Conservation (phyloP, 2,329 filamentous ascomycete genomes). For the Aureobasidium sp. region DNA sequence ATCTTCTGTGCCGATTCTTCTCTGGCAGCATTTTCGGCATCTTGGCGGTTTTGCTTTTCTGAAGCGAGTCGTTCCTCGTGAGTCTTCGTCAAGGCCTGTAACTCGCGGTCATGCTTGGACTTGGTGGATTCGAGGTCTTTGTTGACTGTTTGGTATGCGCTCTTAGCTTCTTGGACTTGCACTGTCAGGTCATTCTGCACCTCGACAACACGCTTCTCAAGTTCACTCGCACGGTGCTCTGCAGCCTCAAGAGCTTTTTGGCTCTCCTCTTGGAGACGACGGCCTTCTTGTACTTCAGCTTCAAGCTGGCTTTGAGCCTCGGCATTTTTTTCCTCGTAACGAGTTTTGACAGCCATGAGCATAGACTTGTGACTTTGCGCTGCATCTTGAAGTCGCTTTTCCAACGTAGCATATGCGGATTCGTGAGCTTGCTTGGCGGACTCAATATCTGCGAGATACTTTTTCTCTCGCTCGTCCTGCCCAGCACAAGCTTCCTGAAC, state of each 20-base stretch:
- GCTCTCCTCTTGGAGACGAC: background rate
- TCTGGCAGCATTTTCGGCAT: background rate
- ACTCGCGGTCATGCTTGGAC: background rate
- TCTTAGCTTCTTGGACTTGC: background rate
- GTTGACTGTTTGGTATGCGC: background rate
- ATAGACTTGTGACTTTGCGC: conserved; percentile 4
- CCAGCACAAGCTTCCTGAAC: background rate
- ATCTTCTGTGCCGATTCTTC: background rate
- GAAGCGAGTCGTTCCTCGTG: background rate
- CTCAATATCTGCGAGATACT: conserved; percentile 15
- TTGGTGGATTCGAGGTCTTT: conserved; percentile 1
- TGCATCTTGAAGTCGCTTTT: conserved; percentile 13
- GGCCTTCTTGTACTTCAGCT: conserved; percentile 4
- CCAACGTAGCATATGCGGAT: conserved; percentile 2
- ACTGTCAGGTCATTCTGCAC: conserved; percentile 4
- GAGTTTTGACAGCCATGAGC: conserved; percentile 10
- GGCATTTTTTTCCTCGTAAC: conserved; percentile 15
- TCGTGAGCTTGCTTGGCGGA: conserved; percentile 12
- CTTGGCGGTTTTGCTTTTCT: conserved; percentile 5
- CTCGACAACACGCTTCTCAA: background rate
- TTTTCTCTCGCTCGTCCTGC: conserved; percentile 18
- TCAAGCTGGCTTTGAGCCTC: conserved; percentile 13
- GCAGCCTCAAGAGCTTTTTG: conserved; percentile 2
- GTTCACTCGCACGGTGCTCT: background rate
- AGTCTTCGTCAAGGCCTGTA: conserved; percentile 2